Evolutionary conservation across 176 grass and related monocot species (phyloP).

Genomic region (Urochloa ruziziensis): DNA sequence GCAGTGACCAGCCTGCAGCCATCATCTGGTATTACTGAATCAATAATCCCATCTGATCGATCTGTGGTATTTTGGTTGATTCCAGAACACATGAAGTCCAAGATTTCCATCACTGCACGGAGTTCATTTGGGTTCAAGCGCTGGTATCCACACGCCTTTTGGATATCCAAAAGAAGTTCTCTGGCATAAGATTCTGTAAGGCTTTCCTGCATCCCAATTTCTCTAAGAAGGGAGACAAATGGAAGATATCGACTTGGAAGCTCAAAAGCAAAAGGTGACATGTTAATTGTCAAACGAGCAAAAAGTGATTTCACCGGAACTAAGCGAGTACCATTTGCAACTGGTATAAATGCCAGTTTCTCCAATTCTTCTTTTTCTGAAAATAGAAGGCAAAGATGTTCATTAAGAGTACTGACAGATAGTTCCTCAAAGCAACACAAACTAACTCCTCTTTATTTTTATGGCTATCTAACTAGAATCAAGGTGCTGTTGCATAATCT

Average conservation of each 20-base stretch:
- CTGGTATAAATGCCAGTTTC: slow-evolving; percentile 88
- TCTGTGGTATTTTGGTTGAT: slow-evolving; percentile 45
- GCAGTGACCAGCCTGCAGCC: slow-evolving; percentile 93
- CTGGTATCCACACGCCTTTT: slow-evolving; percentile 95
- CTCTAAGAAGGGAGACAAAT: slow-evolving; percentile 81
- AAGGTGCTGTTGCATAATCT: slow-evolving; percentile 15
- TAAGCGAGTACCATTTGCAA: slow-evolving; percentile 95
- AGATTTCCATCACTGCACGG: slow-evolving; percentile 82
- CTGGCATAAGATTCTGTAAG: slow-evolving; percentile 80
- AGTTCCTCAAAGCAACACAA: slow-evolving; percentile 18
- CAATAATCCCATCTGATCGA: slow-evolving; percentile 48
- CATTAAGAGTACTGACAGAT: neutral
- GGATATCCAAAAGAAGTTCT: slow-evolving; percentile 81
- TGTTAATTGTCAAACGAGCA: slow-evolving; percentile 78
- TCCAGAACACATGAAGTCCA: slow-evolving; percentile 82
- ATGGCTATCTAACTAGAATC: slow-evolving; percentile 3
- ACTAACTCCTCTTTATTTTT: neutral
- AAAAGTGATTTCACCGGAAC: slow-evolving; percentile 87
- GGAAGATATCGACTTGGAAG: slow-evolving; percentile 78
- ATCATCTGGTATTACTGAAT: slow-evolving; percentile 93
- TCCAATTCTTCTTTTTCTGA: slow-evolving; percentile 82
- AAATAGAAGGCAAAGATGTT: slow-evolving; percentile 21
- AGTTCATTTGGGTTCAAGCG: slow-evolving; percentile 96
- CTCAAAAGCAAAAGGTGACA: slow-evolving; percentile 98
- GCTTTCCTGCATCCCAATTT: slow-evolving; percentile 84